Evolutionary conservation across 2,329 filamentous ascomycete species (phyloP), one percentile per base, ranked within the genome.

Genomic region (Aspergillus novofumigatus): DNA sequence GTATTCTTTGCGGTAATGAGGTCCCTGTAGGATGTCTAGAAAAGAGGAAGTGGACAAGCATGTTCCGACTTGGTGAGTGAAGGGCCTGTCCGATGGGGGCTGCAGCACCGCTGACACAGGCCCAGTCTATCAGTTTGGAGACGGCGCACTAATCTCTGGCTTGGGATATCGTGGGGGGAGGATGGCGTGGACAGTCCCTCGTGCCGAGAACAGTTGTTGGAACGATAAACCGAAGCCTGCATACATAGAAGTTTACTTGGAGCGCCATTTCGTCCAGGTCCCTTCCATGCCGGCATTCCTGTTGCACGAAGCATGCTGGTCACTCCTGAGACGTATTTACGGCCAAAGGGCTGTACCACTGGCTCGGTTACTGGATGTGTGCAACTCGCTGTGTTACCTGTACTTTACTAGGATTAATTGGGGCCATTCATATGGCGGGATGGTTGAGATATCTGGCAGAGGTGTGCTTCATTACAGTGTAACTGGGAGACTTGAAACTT

Each of bases 191-290:
- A 11, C 8, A 21, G n/a, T 44, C 10, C 41, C n/a, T 44, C n/a
- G 10, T 44, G 41, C 41, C n/a, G 41, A 44, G n/a, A 21, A 44
- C 9, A 44, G n/a, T 21, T 9, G 8, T 23, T 44, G 41, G 41
- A 9, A 44, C 8, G 21, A 20, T 23, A 3, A 44, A 23, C 41
- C 41, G 17, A 21, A 23, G n/a, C 41, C 41, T 23, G 20, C 4
- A 23, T 21, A 4, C 8, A 23, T 21, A 20, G 2, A 21, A 3
- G 8, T 21, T 23, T 2, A 9, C 41, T 8, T 44, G 7, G 10
- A 11, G 3, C 1, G 1, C 1, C 2, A 0, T 9, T 10, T 4
- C n/a, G 2, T 1, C 2, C n/a, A 44, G 8, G 4, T 11, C 10
- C 10, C 7, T 5, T 4, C 1, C n/a, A 11, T 7, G 41, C 8